phyloP scores from a whole-genome alignment of 2,329 filamentous ascomycete species.

The Lachnellula arida region DNA sequence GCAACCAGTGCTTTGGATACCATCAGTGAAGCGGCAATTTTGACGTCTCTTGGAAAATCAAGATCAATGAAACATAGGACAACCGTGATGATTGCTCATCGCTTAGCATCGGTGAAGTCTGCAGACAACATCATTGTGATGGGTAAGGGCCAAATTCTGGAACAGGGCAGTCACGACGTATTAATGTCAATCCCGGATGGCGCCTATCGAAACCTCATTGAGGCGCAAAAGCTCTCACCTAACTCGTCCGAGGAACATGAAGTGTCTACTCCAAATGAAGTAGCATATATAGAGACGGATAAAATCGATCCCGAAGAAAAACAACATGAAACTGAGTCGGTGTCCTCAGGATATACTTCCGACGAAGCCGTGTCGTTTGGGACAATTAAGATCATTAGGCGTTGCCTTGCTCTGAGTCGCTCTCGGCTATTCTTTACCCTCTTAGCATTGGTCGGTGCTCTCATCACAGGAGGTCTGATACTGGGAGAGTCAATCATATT shows the following conservation, averaged over 20 bases:
- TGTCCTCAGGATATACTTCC: background rate
- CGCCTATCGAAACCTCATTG: slow-evolving; percentile 39
- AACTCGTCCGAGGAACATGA: background rate
- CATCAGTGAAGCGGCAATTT: slow-evolving; percentile 51
- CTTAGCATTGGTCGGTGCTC: slow-evolving; percentile 29
- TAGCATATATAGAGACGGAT: background rate
- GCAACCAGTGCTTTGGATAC: slow-evolving; percentile 58
- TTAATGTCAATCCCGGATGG: slow-evolving; percentile 38
- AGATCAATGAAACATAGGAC: slow-evolving; percentile 31
- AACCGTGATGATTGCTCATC: slow-evolving; percentile 38
- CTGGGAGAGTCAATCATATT: slow-evolving; percentile 53
- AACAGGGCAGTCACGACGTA: slow-evolving; percentile 36
- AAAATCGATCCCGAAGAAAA: background rate
- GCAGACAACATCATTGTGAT: slow-evolving; percentile 40
- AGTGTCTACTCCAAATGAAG: background rate
- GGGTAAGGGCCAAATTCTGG: slow-evolving; percentile 34
- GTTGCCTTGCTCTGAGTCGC: slow-evolving; percentile 32
- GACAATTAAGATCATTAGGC: slow-evolving; percentile 19
- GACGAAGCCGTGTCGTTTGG: slow-evolving; percentile 1
- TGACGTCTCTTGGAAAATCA: slow-evolving; percentile 34
- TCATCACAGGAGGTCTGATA: slow-evolving; percentile 43
- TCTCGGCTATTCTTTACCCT: slow-evolving; percentile 34
- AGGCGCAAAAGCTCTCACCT: slow-evolving; percentile 16
- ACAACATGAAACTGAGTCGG: background rate
- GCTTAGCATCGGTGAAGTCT: slow-evolving; percentile 36